Percentiles rank a stretch among this genome's conserved stretches.
These are phyloP conservation scores for Penicillium psychrosexuale DNA, from an alignment of 2,329 filamentous ascomycete species.

Conservation along the genomic window DNA sequence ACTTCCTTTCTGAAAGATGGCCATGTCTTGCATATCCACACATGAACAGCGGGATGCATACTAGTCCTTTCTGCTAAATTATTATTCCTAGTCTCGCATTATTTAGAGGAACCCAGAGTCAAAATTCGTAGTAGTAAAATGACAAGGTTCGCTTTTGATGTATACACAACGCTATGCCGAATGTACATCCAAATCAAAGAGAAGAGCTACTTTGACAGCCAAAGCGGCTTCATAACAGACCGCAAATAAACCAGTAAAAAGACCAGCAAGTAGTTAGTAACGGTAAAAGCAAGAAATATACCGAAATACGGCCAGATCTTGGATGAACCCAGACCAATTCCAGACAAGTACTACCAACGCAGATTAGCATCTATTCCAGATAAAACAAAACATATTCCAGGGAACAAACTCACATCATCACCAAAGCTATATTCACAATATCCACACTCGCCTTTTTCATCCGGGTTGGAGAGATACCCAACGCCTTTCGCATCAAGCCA, in stretches of 20 bases:
- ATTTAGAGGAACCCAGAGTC: neutral
- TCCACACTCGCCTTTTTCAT: conserved; percentile 62
- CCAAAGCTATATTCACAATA: conserved; percentile 70
- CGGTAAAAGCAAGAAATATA: conserved; percentile 34
- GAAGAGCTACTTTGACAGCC: conserved; percentile 20
- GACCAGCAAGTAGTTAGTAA: conserved; percentile 36
- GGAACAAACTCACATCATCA: conserved; percentile 30
- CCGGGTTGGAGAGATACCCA: conserved; percentile 66
- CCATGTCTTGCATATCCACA: too few species aligned
- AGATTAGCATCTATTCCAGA: conserved; percentile 1
- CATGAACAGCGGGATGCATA: too few species aligned
- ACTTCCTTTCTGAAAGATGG: too few species aligned
- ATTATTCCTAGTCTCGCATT: neutral
- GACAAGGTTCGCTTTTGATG: neutral
- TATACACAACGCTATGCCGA: neutral
- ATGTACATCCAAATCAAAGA: neutral
- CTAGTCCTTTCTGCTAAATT: too few species aligned
- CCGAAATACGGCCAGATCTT: conserved; percentile 37
- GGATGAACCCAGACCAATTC: conserved; percentile 30
- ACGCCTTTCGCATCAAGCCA: conserved; percentile 65
- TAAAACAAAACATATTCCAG: neutral
- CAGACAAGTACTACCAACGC: conserved; percentile 28
- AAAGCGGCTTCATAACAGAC: conserved; percentile 33
- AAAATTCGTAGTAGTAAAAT: neutral
- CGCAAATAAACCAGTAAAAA: conserved; percentile 35